A percentile compares a stretch with the other conserved stretches of the same genome.
These are phyloP conservation scores for Filobasidium wieringae DNA, from an alignment of 768 basidiomycete genomes.

Conservation along the genomic window DNA sequence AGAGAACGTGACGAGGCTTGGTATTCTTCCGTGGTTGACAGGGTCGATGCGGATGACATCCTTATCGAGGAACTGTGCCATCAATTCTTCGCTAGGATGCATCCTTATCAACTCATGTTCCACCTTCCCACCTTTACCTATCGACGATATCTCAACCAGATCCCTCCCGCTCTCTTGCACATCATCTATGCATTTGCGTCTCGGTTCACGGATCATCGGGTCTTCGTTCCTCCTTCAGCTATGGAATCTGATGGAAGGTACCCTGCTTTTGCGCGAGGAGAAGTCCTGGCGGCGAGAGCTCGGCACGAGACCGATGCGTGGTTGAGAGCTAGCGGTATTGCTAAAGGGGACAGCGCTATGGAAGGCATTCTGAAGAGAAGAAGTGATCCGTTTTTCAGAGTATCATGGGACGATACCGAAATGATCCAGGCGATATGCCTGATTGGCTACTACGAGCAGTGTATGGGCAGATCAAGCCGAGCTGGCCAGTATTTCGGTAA, in stretches of 20 bases:
- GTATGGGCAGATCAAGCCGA: background rate
- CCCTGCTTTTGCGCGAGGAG: slow-evolving; percentile 25
- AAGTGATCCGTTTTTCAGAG: slow-evolving; percentile 1
- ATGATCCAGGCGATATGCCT: slow-evolving; percentile 25
- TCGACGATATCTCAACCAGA: slow-evolving; percentile 25
- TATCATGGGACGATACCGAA: slow-evolving; percentile 34
- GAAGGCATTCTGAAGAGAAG: slow-evolving; percentile 16
- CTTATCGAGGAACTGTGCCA: slow-evolving; percentile 32
- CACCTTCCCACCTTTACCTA: slow-evolving; percentile 34
- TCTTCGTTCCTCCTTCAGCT: slow-evolving; percentile 16
- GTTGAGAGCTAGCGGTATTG: background rate
- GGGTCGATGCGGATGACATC: slow-evolving; percentile 23
- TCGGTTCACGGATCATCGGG: slow-evolving; percentile 20
- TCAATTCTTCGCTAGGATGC: slow-evolving; percentile 27
- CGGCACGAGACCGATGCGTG: slow-evolving; percentile 5
- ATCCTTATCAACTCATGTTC: slow-evolving; percentile 31
- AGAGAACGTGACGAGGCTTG: background rate
- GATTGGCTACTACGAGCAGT: slow-evolving; percentile 18
- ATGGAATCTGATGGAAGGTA: background rate
- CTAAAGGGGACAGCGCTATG: background rate
- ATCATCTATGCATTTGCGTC: slow-evolving; percentile 32
- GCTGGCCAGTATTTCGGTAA: slow-evolving; percentile 6
- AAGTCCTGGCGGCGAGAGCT: slow-evolving; percentile 27
- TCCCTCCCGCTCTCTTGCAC: slow-evolving; percentile 28
- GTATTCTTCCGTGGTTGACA: slow-evolving; percentile 14